Base-by-base conservation (phyloP, 805 yeast species). In the Komagataella phaffii region DNA sequence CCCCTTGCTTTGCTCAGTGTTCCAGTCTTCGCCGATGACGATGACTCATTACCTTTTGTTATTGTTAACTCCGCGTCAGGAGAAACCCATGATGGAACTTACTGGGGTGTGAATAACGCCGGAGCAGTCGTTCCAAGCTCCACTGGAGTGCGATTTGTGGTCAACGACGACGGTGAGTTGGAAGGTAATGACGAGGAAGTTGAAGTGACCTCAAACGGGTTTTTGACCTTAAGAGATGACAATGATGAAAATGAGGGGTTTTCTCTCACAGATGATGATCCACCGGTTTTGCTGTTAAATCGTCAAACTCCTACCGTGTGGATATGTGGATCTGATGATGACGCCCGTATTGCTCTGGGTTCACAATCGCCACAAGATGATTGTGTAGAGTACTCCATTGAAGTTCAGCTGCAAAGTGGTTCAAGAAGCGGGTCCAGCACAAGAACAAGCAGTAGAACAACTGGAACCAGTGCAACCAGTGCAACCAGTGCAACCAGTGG, bases 81-180 rank as follows among this genome's bases (percentile, higher is more conserved):
- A 10, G 40, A 30, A 8, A 45, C 23, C 47, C 47, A 45, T 10
- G 47, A 45, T 6, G 23, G 47, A 10, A 19, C 19, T 5, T 19
- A 18, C 12, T 18, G 47, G 47, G 47, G 23, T 19, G 47, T 45
- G 23, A 45, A 19, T 17, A 52, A 50, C 43, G 49, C 50, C 23
- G 52, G 51, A 24, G 50, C 46, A 44, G 51, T 51, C 50, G 63
- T 64, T 40, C 58, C 51, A 17, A 63, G 40, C n/a, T 30, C 40
- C 40, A 30, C 12, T 14, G 40, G 40, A 10, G 40, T 30, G 40
- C 40, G 40, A 10, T 30, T 30, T 30, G 40, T 30, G 40, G 40
- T 30, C 3, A 30, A 30, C n/a, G 40, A 30, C 14, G 40, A 30
- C 12, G 40, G 40, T 30, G 40, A 30, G 14, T 10, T 30, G 12